phyloP scores from a whole-genome alignment of 352 stramenopile species.

The Pythium dissotocum region DNA sequence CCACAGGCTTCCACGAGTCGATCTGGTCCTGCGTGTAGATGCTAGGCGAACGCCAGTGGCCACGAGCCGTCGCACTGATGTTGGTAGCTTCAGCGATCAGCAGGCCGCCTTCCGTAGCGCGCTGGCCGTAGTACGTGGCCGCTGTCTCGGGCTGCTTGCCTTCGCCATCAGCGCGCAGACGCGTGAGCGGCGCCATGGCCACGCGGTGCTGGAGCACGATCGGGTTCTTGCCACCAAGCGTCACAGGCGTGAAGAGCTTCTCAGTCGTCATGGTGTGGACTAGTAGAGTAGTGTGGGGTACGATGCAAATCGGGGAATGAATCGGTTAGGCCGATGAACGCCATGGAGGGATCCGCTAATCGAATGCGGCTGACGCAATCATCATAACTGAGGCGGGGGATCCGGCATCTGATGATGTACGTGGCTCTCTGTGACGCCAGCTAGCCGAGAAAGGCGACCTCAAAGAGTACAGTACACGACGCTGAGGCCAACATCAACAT shows the following conservation, averaged over 20 bases:
- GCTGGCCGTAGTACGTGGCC: conserved; percentile 42
- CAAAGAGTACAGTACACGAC: background rate
- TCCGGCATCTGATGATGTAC: conserved; percentile 13
- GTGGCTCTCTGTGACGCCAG: background rate
- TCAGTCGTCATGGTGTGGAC: conserved; percentile 13
- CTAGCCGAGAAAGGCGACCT: background rate
- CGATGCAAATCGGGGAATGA: conserved; percentile 11
- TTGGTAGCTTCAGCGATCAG: conserved; percentile 44
- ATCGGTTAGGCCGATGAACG: background rate
- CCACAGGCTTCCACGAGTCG: conserved; percentile 39
- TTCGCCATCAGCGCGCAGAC: conserved; percentile 14
- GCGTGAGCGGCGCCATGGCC: conserved; percentile 44
- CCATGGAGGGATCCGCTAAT: background rate
- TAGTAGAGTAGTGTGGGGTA: background rate
- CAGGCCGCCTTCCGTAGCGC: conserved; percentile 34
- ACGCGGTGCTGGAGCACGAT: conserved; percentile 46
- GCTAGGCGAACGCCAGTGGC: conserved; percentile 28
- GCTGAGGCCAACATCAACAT: background rate
- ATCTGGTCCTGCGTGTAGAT: conserved; percentile 43
- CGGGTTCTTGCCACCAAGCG: conserved; percentile 52
- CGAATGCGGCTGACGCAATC: conserved; percentile 10
- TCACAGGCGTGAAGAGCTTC: conserved; percentile 68
- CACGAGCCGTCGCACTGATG: conserved; percentile 27
- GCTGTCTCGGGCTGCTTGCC: conserved; percentile 18
- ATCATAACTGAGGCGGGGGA: conserved; percentile 3